Percentiles rank a stretch among this genome's conserved stretches.
These are phyloP conservation scores for Epichloe gansuensis DNA, from an alignment of 2,329 filamentous ascomycete species.

Conservation along the genomic window DNA sequence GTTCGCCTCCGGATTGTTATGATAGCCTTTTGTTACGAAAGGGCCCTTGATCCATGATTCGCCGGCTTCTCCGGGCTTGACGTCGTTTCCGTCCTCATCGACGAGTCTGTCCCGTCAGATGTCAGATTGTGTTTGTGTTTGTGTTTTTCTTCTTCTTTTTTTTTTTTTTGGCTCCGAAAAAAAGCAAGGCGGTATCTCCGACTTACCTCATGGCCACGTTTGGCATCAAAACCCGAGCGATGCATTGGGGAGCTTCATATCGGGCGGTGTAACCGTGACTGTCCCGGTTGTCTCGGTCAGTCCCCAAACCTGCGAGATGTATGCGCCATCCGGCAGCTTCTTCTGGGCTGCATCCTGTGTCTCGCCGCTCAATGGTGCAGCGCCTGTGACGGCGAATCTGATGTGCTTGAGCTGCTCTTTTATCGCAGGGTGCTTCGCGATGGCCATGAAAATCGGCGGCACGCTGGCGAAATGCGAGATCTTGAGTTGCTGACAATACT, in stretches of 20 bases:
- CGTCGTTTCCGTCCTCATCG: slow-evolving; percentile 27
- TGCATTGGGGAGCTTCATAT: slow-evolving; percentile 30
- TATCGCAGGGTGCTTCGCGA: slow-evolving; percentile 43
- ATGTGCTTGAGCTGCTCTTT: slow-evolving; percentile 42
- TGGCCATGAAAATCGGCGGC: slow-evolving; percentile 47
- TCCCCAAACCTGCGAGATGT: slow-evolving; percentile 44
- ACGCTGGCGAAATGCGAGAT: slow-evolving; percentile 47
- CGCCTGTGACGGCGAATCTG: slow-evolving; percentile 36
- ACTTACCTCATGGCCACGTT: slow-evolving; percentile 17
- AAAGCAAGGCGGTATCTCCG: neutral
- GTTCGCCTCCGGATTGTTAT: slow-evolving; percentile 56
- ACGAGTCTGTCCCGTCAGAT: slow-evolving; percentile 18
- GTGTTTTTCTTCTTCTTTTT: neutral
- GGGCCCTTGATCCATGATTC: slow-evolving; percentile 60
- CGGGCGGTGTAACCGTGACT: slow-evolving; percentile 32
- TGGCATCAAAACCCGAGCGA: slow-evolving; percentile 27
- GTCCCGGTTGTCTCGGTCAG: slow-evolving; percentile 42
- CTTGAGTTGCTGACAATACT: slow-evolving; percentile 34
- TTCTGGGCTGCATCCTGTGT: slow-evolving; percentile 37
- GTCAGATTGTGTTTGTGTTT: neutral
- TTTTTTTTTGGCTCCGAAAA: too few species aligned
- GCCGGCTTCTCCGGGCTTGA: slow-evolving; percentile 31
- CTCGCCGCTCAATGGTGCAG: slow-evolving; percentile 43
- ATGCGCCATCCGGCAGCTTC: slow-evolving; percentile 31
- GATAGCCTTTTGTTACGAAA: slow-evolving; percentile 60